Evolutionary conservation across 805 yeast genomes (phyloP), one percentile per base, ranked within the genome.

Genomic region (Jamesozyma piceae): DNA sequence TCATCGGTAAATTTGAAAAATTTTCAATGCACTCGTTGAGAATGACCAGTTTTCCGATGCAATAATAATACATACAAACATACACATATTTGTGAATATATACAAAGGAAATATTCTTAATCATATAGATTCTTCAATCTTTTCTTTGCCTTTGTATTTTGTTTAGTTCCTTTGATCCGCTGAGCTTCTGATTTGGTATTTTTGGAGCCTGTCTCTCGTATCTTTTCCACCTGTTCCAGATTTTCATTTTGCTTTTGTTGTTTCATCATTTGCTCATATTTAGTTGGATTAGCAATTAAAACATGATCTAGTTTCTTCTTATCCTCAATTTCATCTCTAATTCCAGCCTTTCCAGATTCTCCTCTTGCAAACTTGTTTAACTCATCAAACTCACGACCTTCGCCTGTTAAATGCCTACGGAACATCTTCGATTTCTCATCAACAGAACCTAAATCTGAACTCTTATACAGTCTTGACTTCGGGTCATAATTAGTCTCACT

Each of bases 371-470:
- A 71, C 49, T 60, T 57, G 50, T 72, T 74, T 55, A 73, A 51
- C 39, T 65, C 63, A 42, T 71, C 72, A 50, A 75, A 68, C 43
- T 74, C 74, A 17, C 63, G 58, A 9, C 82, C 83, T 47, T 79
- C 83, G 5, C 79, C 82, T 2, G 72, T 69, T 37, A 69, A 54
- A 48, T 73, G 71, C 28, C 78, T 67, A 18, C 73, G 80, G 61
- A 74, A 81, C 57, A 73, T 69, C 20, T 66, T 63, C 17, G 68
- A 48, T 44, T 66, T 51, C 52, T 73, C 63, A 48, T 65, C 64
- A 27, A 57, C 53, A 30, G 56, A 49, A 17, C 69, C 70, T 2
- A 61, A 47, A 4, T 49, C 43, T 20, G 60, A 64, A 41, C 59
- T 58, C 42, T 64, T 55, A 40, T 63, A 55, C 18, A 60, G 48